Evolutionary conservation across 2,329 filamentous ascomycete species (phyloP).

Genomic region (Botrytis medusae): DNA sequence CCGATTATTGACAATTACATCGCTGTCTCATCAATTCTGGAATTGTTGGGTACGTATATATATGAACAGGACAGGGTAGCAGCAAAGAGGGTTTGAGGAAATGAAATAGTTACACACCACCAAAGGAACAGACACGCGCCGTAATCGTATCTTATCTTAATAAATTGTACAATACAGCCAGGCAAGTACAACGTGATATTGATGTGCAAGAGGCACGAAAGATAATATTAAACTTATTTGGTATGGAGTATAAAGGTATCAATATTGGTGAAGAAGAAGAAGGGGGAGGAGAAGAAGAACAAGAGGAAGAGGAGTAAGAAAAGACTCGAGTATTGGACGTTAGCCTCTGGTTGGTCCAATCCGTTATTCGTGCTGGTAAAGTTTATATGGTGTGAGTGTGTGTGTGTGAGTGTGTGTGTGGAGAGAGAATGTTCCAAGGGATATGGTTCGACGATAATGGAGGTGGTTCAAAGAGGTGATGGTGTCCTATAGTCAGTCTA

Average conservation of each 20-base stretch:
- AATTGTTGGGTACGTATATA: background rate
- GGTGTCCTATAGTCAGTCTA: background rate
- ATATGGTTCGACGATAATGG: constrained; percentile 2
- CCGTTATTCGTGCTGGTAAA: background rate
- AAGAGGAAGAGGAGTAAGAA: background rate
- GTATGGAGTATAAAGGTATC: background rate
- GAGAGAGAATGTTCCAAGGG: constrained; percentile 1
- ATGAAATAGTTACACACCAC: constrained; percentile 10
- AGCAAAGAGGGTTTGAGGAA: background rate
- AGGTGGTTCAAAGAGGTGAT: background rate
- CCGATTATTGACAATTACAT: background rate
- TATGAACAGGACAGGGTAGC: background rate
- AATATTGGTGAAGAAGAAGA: background rate
- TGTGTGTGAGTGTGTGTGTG: background rate
- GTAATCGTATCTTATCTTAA: constrained; percentile 4
- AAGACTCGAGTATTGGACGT: background rate
- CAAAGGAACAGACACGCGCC: background rate
- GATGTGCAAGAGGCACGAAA: background rate
- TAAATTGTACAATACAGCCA: background rate
- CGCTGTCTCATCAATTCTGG: constrained; percentile 2
- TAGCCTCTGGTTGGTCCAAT: background rate
- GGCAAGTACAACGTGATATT: background rate
- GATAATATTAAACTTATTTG: too few species aligned
- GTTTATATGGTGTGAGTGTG: background rate
- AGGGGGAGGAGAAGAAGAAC: background rate